A percentile compares a stretch with the other conserved stretches of the same genome.
Conservation (phyloP, 2,329 filamentous ascomycete genomes). For the Nemania sp. region DNA sequence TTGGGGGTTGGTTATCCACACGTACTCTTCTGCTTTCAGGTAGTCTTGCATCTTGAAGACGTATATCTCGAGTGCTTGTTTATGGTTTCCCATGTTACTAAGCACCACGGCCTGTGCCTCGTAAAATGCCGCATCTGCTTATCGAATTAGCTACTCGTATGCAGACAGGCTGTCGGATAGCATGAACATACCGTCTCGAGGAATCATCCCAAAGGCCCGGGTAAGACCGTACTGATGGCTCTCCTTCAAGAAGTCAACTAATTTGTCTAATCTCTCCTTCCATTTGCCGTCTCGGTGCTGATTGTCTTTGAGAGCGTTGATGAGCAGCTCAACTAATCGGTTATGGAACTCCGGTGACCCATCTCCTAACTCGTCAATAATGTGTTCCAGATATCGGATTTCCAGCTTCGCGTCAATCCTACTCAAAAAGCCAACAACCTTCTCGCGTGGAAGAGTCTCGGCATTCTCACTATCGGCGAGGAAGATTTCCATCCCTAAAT, state of each 20-base stretch:
- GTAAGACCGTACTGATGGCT: constrained; percentile 82
- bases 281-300: constrained; percentile 53
- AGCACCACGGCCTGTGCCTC: constrained; percentile 89
- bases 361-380: constrained; percentile 86
- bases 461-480: constrained; percentile 92
- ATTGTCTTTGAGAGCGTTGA: constrained; percentile 51
- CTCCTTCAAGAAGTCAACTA: constrained; percentile 75
- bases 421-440: constrained; percentile 75
- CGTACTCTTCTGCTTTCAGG: constrained; percentile 88
- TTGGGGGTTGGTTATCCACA: constrained; percentile 27
- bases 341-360: constrained; percentile 86
- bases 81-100: constrained; percentile 93
- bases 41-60: constrained; percentile 92
- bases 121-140: constrained; percentile 78
- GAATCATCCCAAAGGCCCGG: constrained; percentile 76
- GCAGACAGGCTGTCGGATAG: background rate
- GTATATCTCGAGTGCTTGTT: constrained; percentile 95
- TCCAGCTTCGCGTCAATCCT: constrained; percentile 73
- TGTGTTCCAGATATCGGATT: constrained; percentile 83
- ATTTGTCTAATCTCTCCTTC: constrained; percentile 63
- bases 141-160: constrained; percentile 20
- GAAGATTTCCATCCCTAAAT: constrained; percentile 89
- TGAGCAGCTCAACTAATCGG: constrained; percentile 70
- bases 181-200: constrained; percentile 67
- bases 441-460: constrained; percentile 80